Evolutionary conservation across 306 rosid species (phyloP).

Genomic region (Castanea crenata): DNA sequence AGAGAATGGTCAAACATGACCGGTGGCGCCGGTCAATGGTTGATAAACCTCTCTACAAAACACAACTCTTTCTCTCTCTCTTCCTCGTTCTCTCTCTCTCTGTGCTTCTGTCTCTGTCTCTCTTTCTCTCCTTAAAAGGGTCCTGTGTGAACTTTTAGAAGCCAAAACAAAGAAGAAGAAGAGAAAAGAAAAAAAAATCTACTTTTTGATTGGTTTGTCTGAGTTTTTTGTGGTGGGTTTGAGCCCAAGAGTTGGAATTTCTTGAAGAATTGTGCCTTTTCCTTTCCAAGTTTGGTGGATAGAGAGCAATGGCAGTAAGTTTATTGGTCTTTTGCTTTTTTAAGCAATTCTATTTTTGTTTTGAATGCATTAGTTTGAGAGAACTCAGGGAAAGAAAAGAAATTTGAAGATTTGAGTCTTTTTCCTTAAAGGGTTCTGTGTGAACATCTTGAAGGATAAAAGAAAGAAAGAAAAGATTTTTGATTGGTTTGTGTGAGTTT

Average conservation of each 20-base stretch:
- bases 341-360: neutral
- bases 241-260: constrained; percentile 20
- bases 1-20: constrained; percentile 68
- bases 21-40: constrained; percentile 80
- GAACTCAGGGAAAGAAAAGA: constrained; percentile 1
- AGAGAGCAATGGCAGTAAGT: constrained; percentile 71
- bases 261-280: constrained; percentile 16
- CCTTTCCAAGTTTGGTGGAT: constrained; percentile 34
- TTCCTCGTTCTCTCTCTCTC: neutral
- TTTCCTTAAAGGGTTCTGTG: neutral
- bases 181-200: too few relatives aligned
- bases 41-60: constrained; percentile 51
- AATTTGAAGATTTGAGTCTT: constrained; percentile 9
- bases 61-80: neutral
- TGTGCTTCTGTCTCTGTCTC: constrained; percentile 27
- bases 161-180: too few relatives aligned
- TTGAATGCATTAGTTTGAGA: constrained; percentile 15
- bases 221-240: constrained; percentile 23
- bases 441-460: too few relatives aligned
- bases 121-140: constrained; percentile 12
- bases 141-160: too few relatives aligned
- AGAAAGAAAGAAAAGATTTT: too few relatives aligned
- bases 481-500: too few relatives aligned
- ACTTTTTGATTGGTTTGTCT: constrained; percentile 7
- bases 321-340: neutral